Evolutionary conservation across 768 basidiomycete species (phyloP), one percentile per base, ranked within the genome.

Genomic region (Boletus edulis): DNA sequence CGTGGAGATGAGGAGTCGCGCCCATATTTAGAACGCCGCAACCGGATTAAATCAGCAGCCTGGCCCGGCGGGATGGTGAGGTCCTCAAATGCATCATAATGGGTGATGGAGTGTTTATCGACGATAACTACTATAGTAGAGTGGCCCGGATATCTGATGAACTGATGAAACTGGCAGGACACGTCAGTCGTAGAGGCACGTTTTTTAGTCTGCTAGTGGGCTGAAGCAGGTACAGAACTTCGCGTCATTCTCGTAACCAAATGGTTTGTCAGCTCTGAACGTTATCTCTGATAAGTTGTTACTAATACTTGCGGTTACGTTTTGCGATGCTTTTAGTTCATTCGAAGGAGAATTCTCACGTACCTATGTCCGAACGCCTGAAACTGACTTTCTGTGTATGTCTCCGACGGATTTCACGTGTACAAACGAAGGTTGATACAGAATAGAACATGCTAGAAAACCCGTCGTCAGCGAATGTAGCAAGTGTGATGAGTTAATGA

Each of bases 231-330:
- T 31, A 53, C 42, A 4, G 17, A 38, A 27, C n/a, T n/a, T n/a
- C n/a, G 47, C 24, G 24, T 49, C 51, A 38, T 48, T 58, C 39
- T 49, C 51, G 41, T 53, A 32, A 62, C 5, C 13, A 13, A 13
- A 37, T 37, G 15, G 15, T 54, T 56, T 49, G 63, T 64, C 50
- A 57, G 40, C 42, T 32, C 15, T 29, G 50, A 64, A 59, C 43
- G 49, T 43, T 60, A 63, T 66, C 49, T 44, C 35, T 53, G 44
- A 51, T 46, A 50, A 42, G 39, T 24, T 24, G 22, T 24, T 24
- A 24, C 22, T 22, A n/a, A 13, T 5, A 3, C 12, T 37, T 37
- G 14, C 10, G 6, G 4, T 44, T 49, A 27, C 58, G 31, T 35
- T 34, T 52, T 43, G 32, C 41, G 37, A 14, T 39, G 38, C 17